A percentile compares a stretch with the other conserved stretches of the same genome.
These are phyloP conservation scores for Myochromella boudieri DNA, from an alignment of 768 basidiomycete species.

Conservation along the genomic window DNA sequence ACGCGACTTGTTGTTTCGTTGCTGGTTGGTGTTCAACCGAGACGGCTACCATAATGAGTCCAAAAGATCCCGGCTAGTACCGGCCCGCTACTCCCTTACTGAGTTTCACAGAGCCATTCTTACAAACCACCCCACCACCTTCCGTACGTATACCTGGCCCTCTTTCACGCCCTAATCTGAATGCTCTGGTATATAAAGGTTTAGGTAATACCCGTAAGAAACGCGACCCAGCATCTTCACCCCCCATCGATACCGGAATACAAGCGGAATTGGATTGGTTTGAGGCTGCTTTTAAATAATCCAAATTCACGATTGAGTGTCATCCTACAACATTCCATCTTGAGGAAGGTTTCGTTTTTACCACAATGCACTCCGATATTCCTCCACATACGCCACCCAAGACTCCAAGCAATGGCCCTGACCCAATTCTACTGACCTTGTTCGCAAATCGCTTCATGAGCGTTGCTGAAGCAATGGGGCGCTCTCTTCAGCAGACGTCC, in stretches of 20 bases:
- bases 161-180: too few relatives aligned
- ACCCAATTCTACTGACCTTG: constrained; percentile 85
- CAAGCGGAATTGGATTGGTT: constrained; percentile 14
- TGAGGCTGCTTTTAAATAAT: background rate
- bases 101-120: too few relatives aligned
- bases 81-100: too few relatives aligned
- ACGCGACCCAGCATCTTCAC: background rate
- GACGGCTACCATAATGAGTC: too few relatives aligned
- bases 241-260: constrained; percentile 12
- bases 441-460: constrained; percentile 98
- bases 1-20: too few relatives aligned
- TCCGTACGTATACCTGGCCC: too few relatives aligned
- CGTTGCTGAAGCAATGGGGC: constrained; percentile 94
- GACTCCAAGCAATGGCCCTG: constrained; percentile 49
- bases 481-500: constrained; percentile 85
- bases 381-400: constrained; percentile 11
- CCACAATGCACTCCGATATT: constrained; percentile 7
- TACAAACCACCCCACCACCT: too few relatives aligned
- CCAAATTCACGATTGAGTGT: background rate
- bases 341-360: background rate
- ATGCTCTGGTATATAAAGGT: background rate
- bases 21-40: too few relatives aligned
- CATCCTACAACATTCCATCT: background rate
- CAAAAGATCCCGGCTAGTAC: too few relatives aligned
- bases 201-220: background rate